These are phyloP conservation scores for Rubroshorea leprosula DNA, from an alignment of 345 rosid genomes.

Conservation along the genomic window DNA sequence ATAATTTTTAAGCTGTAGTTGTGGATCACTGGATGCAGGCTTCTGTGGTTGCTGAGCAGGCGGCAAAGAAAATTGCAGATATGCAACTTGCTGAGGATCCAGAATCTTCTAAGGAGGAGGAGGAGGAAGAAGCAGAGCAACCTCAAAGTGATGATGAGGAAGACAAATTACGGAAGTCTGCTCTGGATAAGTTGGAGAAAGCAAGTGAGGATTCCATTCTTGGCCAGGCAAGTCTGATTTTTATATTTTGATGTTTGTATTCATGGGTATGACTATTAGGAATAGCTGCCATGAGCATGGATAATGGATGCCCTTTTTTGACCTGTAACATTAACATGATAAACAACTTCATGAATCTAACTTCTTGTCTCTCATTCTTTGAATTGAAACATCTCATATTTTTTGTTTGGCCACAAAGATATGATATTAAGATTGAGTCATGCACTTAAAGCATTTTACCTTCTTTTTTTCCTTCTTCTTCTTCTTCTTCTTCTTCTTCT, in stretches of 20 bases:
- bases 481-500: too few relatives aligned
- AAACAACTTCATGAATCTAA: neutral
- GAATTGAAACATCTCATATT: too few relatives aligned
- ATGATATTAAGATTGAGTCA: too few relatives aligned
- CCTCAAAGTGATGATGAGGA: constrained; percentile 57
- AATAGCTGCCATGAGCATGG: neutral
- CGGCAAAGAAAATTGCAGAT: constrained; percentile 79
- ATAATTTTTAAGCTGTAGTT: constrained; percentile 6
- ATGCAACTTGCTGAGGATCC: constrained; percentile 47
- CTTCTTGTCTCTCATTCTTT: neutral
- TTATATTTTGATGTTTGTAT: constrained; percentile 14
- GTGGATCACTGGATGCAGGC: constrained; percentile 46
- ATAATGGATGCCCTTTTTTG: neutral
- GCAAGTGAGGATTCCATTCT: constrained; percentile 81
- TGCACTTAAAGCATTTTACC: too few relatives aligned
- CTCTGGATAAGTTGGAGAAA: constrained; percentile 68
- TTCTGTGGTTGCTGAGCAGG: constrained; percentile 72
- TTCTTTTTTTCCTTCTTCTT: too few relatives aligned
- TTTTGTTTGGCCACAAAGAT: too few relatives aligned
- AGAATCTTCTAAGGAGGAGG: constrained; percentile 48
- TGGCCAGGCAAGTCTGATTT: constrained; percentile 69
- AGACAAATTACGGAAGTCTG: constrained; percentile 51
- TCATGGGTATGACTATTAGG: constrained; percentile 1
- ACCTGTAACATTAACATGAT: neutral
- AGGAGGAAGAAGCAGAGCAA: constrained; percentile 31